These are phyloP conservation scores for Helotiales sp. DNA, from an alignment of 2,329 filamentous ascomycete genomes.

Conservation along the genomic window DNA sequence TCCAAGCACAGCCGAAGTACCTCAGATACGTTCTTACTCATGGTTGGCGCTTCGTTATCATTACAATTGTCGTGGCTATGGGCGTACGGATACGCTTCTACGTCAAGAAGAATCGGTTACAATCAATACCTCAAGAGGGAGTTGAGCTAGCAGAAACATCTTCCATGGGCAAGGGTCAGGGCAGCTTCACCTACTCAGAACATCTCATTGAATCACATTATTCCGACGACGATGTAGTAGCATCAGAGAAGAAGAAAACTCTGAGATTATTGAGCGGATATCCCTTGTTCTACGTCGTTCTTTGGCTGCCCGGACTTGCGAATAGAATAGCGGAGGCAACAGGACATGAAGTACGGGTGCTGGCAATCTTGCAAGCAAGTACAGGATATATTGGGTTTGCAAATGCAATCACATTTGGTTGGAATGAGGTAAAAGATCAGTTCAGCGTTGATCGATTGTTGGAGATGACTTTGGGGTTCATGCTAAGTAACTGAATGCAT, in stretches of 20 bases:
- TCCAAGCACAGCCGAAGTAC: conserved; percentile 32
- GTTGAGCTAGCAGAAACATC: neutral
- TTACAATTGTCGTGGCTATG: conserved; percentile 16
- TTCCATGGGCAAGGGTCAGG: neutral
- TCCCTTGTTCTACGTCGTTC: neutral
- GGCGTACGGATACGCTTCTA: conserved; percentile 6
- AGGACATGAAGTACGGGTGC: neutral
- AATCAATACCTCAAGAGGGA: neutral
- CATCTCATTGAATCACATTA: neutral
- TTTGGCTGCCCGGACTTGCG: neutral
- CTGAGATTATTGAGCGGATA: neutral
- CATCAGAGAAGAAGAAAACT: neutral
- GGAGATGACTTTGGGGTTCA: neutral
- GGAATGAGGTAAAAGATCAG: neutral
- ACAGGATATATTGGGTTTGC: neutral
- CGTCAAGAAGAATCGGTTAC: neutral
- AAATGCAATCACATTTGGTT: neutral
- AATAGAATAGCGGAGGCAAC: neutral
- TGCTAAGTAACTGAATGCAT: neutral
- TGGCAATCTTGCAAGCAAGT: neutral
- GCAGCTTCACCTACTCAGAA: neutral
- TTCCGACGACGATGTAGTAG: neutral
- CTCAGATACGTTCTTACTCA: conserved; percentile 41
- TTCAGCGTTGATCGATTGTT: neutral
- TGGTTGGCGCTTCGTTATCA: conserved; percentile 39